Evolutionary conservation across 139 green algal species (phyloP).

Genomic region (Ulvella scutata): DNA sequence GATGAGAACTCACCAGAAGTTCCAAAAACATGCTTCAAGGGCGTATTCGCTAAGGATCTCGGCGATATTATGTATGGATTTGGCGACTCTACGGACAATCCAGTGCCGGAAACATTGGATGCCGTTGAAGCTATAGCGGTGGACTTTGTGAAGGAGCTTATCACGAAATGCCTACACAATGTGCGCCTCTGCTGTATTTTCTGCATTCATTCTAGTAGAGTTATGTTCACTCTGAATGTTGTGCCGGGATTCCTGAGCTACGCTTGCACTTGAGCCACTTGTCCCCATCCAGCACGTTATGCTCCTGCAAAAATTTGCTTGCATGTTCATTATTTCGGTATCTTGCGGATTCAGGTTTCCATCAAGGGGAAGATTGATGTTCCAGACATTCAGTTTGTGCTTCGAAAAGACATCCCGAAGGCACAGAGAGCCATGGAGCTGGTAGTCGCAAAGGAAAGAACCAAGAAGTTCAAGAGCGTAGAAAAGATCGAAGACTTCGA

Average conservation of each 20-base stretch:
- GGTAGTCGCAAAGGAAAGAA: background rate
- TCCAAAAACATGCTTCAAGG: background rate
- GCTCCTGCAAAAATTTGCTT: no score
- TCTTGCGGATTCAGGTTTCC: background rate
- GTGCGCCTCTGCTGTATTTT: no score
- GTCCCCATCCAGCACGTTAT: no score
- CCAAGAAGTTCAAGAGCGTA: background rate
- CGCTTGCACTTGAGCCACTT: no score
- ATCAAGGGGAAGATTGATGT: conserved; percentile 3
- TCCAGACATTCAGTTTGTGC: background rate
- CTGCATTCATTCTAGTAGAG: no score
- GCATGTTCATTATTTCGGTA: no score
- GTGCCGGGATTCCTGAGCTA: no score
- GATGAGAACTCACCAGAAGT: background rate
- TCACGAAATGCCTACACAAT: background rate
- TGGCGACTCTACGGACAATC: background rate
- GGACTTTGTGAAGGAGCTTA: background rate
- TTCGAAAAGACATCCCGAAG: conserved; percentile 1
- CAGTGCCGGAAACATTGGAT: background rate
- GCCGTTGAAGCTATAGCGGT: background rate
- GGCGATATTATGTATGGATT: background rate
- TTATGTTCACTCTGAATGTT: no score
- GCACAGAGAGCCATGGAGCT: background rate
- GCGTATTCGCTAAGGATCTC: background rate
- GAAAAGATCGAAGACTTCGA: background rate